A percentile compares a stretch with the other conserved stretches of the same genome.
phyloP scores from a whole-genome alignment of 495 filamentous ascomycete species.

The Neurospora sp. region DNA sequence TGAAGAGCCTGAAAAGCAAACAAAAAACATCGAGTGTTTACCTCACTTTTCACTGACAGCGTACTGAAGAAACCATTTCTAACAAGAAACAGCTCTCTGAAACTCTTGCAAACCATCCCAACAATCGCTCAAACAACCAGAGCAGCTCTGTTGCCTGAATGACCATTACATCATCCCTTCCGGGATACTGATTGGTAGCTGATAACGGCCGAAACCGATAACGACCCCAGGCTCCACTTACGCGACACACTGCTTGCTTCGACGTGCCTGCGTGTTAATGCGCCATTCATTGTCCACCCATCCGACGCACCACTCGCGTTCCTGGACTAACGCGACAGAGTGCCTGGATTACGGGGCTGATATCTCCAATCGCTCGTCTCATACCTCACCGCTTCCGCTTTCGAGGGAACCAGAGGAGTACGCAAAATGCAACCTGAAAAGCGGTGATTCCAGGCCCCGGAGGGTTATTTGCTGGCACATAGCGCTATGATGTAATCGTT shows the following conservation, averaged over 20 bases:
- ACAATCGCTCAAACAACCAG: background rate
- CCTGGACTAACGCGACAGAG: background rate
- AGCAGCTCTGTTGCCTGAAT: background rate
- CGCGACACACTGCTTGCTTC: background rate
- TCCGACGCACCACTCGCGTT: background rate
- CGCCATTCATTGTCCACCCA: background rate
- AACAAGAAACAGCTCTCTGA: background rate
- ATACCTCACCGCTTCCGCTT: background rate
- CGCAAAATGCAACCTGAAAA: background rate
- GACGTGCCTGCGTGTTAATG: background rate
- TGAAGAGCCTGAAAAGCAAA: background rate
- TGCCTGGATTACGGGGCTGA: background rate
- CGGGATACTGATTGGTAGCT: background rate
- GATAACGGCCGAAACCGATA: background rate
- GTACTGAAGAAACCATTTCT: background rate
- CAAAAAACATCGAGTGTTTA: background rate
- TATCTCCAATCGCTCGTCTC: background rate
- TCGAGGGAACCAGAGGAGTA: background rate
- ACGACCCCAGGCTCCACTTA: background rate
- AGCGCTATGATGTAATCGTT: background rate
- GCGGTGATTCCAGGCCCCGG: background rate
- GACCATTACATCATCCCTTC: background rate
- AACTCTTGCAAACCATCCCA: background rate
- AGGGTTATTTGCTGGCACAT: background rate
- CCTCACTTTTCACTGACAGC: background rate